Conservation (phyloP, 2,329 filamentous ascomycete species). For the Phoma herbarum region DNA sequence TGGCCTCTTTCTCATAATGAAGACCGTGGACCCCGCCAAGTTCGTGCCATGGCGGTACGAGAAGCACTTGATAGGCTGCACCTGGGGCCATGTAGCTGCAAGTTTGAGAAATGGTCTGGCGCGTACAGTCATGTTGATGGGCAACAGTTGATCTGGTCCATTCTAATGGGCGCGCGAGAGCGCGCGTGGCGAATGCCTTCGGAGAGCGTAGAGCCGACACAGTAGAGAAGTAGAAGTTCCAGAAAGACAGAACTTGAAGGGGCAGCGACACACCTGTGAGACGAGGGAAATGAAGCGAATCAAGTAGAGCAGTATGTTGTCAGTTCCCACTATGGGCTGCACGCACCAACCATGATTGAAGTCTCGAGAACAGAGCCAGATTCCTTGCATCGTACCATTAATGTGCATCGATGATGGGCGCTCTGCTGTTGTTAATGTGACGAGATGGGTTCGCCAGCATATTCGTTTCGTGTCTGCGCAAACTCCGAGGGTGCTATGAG, state of each 20-base stretch:
- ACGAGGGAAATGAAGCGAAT: not conserved
- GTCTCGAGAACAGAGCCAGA: not conserved
- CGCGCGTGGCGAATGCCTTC: conserved; percentile 1
- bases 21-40: not conserved
- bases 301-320: not conserved
- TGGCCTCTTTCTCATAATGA: not conserved
- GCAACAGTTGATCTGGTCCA: not conserved
- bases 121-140: not conserved
- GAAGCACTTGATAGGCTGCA: not conserved
- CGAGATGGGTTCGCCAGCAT: not conserved
- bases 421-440: not conserved
- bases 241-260: not conserved
- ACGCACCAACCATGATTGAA: not conserved
- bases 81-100: not conserved
- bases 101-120: not conserved
- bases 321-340: not conserved
- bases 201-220: not conserved
- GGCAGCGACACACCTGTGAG: not conserved
- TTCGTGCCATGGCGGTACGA: not conserved
- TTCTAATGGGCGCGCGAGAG: not conserved
- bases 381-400: not conserved
- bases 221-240: not conserved
- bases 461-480: not conserved
- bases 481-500: not conserved
- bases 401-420: not conserved